Evolutionary conservation across 257 asterid genomes (phyloP).

Genomic region (Salvia miltiorrhiza): DNA sequence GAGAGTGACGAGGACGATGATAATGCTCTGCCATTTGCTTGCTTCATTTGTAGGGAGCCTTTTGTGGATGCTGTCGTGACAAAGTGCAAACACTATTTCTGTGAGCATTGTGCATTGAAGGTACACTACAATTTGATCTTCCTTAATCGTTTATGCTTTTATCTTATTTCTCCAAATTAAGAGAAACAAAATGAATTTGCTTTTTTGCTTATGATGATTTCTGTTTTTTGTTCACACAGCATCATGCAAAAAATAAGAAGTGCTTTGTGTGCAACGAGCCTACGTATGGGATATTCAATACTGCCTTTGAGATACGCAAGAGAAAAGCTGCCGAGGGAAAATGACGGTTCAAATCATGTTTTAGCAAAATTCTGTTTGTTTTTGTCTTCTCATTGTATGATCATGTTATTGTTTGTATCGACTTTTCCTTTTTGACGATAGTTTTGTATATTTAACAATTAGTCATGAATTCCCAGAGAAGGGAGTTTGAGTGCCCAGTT

Average conservation of each 20-base stretch:
- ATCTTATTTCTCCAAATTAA: background rate
- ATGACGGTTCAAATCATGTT: slow-evolving; percentile 28
- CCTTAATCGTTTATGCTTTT: slow-evolving; percentile 1
- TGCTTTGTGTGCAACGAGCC: slow-evolving; percentile 98
- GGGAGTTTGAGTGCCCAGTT: background rate
- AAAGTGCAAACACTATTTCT: slow-evolving; percentile 94
- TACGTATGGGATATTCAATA: slow-evolving; percentile 92
- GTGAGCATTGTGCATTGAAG: slow-evolving; percentile 96
- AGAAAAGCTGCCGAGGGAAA: slow-evolving; percentile 58
- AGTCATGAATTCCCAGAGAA: slow-evolving; percentile 12
- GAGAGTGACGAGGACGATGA: slow-evolving; percentile 77
- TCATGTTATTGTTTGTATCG: background rate
- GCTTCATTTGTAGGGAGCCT: slow-evolving; percentile 88
- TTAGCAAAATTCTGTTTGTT: background rate
- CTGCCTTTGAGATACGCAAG: slow-evolving; percentile 90
- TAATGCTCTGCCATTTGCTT: slow-evolving; percentile 77
- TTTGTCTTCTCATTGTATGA: slow-evolving; percentile 17
- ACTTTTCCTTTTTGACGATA: background rate
- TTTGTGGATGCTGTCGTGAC: slow-evolving; percentile 88
- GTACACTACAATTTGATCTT: slow-evolving; percentile 25
- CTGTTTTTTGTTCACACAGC: slow-evolving; percentile 59
- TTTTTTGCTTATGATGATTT: slow-evolving; percentile 7
- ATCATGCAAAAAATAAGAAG: slow-evolving; percentile 89
- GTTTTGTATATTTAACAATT: slow-evolving; percentile 7
- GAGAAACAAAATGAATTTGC: background rate